These are phyloP conservation scores for Eucalyptus fibrosa DNA, from an alignment of 345 rosid genomes.

Conservation along the genomic window DNA sequence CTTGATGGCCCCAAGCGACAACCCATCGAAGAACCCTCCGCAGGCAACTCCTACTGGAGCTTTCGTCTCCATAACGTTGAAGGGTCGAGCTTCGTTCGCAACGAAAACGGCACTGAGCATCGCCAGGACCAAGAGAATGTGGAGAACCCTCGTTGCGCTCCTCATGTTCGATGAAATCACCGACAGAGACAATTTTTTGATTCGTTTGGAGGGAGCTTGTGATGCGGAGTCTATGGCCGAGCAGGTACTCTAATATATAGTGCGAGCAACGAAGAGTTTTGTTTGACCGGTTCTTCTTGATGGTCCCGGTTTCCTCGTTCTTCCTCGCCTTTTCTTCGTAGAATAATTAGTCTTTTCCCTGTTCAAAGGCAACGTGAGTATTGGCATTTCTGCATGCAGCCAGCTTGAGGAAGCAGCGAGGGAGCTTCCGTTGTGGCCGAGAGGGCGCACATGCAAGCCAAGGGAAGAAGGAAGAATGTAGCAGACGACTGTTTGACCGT, in stretches of 20 bases:
- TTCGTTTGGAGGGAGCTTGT: background rate
- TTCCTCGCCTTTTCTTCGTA: background rate
- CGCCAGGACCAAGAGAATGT: background rate
- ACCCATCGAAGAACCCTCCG: background rate
- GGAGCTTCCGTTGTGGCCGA: background rate
- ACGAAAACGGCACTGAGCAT: background rate
- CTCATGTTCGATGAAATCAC: background rate
- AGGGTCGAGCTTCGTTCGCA: background rate
- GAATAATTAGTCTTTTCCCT: background rate
- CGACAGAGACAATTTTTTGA: background rate
- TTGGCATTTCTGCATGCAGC: background rate
- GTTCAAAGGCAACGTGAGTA: background rate
- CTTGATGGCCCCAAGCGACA: slow-evolving; percentile 1
- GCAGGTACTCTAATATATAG: background rate
- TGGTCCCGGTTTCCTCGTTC: background rate
- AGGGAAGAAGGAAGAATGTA: background rate
- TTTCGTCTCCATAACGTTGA: background rate
- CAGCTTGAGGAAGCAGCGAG: background rate
- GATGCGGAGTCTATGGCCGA: background rate
- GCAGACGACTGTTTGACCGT: background rate
- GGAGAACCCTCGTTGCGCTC: background rate
- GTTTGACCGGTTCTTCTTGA: background rate
- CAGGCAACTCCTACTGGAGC: background rate
- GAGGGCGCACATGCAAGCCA: background rate
- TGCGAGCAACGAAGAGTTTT: background rate